These are phyloP conservation scores for Erigeron canadensis DNA, from an alignment of 129 eudicot species.

Conservation along the genomic window DNA sequence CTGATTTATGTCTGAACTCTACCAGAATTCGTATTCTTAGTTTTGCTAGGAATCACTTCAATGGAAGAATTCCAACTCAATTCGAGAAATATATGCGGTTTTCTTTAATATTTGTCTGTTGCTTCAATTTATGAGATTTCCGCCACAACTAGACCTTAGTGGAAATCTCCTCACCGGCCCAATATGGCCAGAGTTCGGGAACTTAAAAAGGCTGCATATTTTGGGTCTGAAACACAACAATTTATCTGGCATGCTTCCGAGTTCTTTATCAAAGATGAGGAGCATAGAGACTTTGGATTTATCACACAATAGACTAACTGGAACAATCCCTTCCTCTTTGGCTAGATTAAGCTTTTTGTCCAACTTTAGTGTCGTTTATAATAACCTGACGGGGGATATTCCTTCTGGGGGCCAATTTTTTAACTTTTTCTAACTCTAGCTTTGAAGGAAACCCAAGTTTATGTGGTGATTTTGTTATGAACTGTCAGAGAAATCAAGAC, in stretches of 20 bases:
- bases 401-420: constrained; percentile 55
- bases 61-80: constrained; percentile 40
- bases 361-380: constrained; percentile 50
- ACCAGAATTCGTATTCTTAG: constrained; percentile 35
- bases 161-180: constrained; percentile 50
- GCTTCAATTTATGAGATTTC: constrained; percentile 56
- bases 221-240: constrained; percentile 51
- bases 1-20: constrained; percentile 50
- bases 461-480: constrained; percentile 29
- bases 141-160: constrained; percentile 54
- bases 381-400: constrained; percentile 42
- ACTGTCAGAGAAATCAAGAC: constrained; percentile 13
- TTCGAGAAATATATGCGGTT: constrained; percentile 40
- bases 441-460: constrained; percentile 58
- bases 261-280: constrained; percentile 50
- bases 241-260: constrained; percentile 56
- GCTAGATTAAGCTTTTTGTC: constrained; percentile 50
- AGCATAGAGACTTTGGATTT: constrained; percentile 56
- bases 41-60: constrained; percentile 37
- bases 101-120: constrained; percentile 44
- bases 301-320: constrained; percentile 45
- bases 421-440: constrained; percentile 45
- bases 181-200: constrained; percentile 68
- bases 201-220: constrained; percentile 42
- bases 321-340: constrained; percentile 52